Conservation (phyloP, 2,329 filamentous ascomycete genomes). For the Xylaria arbuscula region DNA sequence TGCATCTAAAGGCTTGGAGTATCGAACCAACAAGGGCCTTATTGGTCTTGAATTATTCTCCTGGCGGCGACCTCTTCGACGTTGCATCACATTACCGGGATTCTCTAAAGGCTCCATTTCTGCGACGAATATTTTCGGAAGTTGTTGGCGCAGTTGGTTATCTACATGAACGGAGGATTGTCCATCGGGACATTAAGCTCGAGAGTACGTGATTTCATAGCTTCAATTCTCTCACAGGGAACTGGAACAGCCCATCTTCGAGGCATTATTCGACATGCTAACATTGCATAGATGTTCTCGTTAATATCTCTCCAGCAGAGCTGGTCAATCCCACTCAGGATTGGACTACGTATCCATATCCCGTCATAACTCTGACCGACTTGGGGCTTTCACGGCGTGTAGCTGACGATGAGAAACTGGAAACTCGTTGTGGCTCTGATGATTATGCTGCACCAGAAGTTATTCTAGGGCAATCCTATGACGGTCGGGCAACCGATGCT, state of each 20-base stretch:
- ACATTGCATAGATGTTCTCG: constrained; percentile 78
- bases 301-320: constrained; percentile 79
- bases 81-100: constrained; percentile 80
- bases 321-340: constrained; percentile 72
- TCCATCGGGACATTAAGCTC: constrained; percentile 97
- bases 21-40: constrained; percentile 85
- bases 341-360: constrained; percentile 81
- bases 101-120: constrained; percentile 73
- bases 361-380: constrained; percentile 89
- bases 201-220: constrained; percentile 74
- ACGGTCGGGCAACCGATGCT: constrained; percentile 89
- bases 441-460: constrained; percentile 98
- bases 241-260: constrained; percentile 30
- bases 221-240: background rate
- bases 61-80: constrained; percentile 95
- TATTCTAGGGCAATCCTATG: constrained; percentile 93
- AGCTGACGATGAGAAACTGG: constrained; percentile 86
- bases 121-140: constrained; percentile 90
- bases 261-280: constrained; percentile 28
- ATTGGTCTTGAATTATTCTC: constrained; percentile 89
- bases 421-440: constrained; percentile 93
- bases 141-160: constrained; percentile 87
- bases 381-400: constrained; percentile 89
- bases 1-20: constrained; percentile 91
- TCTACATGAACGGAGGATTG: constrained; percentile 85